phyloP scores from a whole-genome alignment of 225 moss, liverwort and hornwort genomes.

The Physcomitrium patens region DNA sequence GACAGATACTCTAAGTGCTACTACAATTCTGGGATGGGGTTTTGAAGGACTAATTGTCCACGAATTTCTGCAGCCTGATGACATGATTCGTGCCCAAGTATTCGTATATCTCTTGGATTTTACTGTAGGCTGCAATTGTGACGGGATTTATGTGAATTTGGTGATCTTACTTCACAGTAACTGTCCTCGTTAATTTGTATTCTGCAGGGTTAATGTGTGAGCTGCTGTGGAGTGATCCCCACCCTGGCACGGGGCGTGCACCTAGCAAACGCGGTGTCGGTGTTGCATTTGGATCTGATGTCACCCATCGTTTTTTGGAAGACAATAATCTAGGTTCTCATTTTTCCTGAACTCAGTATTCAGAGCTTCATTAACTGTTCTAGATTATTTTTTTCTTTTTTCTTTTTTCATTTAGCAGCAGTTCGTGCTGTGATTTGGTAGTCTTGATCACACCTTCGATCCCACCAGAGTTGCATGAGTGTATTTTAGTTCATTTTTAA shows the following conservation, averaged over 20 bases:
- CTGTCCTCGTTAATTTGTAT: neutral
- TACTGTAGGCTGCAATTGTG: neutral
- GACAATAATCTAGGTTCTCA: conserved; percentile 89
- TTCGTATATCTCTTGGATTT: conserved; percentile 9
- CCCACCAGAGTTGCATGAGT: neutral
- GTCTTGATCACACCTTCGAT: no score
- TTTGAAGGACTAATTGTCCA: neutral
- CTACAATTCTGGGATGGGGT: neutral
- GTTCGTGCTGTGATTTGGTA: neutral
- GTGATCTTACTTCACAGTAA: neutral
- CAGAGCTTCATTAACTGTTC: conserved; percentile 8
- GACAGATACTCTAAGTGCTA: conserved; percentile 2
- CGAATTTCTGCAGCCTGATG: neutral
- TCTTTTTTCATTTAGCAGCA: neutral
- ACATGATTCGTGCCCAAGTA: neutral
- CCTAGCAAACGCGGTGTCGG: conserved; percentile 97
- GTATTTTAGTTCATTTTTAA: neutral
- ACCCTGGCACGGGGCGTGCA: conserved; percentile 79
- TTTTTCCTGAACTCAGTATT: neutral
- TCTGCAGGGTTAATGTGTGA: conserved; percentile 96
- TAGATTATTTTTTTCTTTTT: neutral
- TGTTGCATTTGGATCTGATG: conserved; percentile 95
- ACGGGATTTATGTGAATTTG: neutral
- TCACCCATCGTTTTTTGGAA: conserved; percentile 84
- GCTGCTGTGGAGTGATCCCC: conserved; percentile 98